These are phyloP conservation scores for Parascedosporium putredinis DNA, from an alignment of 2,329 filamentous ascomycete species.

Conservation along the genomic window DNA sequence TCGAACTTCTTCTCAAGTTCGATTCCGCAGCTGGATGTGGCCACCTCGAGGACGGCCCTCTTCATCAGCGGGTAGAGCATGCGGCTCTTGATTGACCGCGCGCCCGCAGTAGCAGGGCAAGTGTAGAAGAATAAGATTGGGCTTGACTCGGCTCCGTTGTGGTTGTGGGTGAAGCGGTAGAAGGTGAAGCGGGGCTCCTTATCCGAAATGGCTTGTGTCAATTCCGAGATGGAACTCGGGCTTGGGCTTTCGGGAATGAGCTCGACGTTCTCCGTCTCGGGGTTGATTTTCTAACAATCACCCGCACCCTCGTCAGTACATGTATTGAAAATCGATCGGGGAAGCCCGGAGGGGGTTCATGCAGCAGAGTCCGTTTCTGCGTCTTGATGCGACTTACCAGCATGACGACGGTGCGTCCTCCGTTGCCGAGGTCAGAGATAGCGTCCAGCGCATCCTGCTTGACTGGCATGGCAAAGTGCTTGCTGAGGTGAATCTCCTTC, in stretches of 20 bases:
- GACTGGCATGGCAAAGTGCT: conserved; percentile 46
- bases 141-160: conserved; percentile 39
- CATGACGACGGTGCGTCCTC: conserved; percentile 48
- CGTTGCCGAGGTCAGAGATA: conserved; percentile 46
- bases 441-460: conserved; percentile 54
- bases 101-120: conserved; percentile 55
- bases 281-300: conserved; percentile 55
- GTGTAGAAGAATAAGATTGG: conserved; percentile 75
- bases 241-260: conserved; percentile 44
- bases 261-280: conserved; percentile 57
- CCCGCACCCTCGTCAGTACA: neutral
- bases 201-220: conserved; percentile 50
- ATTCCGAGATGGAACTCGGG: conserved; percentile 44
- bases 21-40: conserved; percentile 54
- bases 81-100: conserved; percentile 65
- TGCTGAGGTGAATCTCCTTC: conserved; percentile 49
- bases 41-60: conserved; percentile 54
- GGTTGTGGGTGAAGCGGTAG: conserved; percentile 55
- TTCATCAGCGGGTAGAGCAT: conserved; percentile 76
- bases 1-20: conserved; percentile 61
- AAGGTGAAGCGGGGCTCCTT: conserved; percentile 70
- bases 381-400: conserved; percentile 38
- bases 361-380: neutral
- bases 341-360: too few species aligned
- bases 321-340: too few species aligned